A percentile compares a stretch with the other conserved stretches of the same genome.
Conservation (phyloP, 2,329 filamentous ascomycete species). For the Xylariaceae sp. region DNA sequence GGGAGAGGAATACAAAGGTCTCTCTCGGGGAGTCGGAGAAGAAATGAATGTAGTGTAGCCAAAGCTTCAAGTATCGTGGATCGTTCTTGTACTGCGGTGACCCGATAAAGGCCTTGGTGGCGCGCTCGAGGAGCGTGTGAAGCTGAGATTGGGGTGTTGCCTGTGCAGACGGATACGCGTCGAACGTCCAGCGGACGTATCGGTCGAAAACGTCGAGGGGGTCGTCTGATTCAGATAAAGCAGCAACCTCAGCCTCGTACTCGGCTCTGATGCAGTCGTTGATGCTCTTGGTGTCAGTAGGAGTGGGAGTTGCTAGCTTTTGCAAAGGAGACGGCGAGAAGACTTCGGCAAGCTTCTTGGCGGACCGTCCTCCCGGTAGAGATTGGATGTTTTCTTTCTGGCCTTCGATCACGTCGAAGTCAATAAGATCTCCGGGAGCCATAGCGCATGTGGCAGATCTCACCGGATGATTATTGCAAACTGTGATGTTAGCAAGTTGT, state of each 20-base stretch:
- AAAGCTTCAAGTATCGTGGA: slow-evolving; percentile 85
- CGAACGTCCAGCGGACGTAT: slow-evolving; percentile 94
- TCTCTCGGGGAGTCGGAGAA: slow-evolving; percentile 93
- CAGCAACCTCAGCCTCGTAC: slow-evolving; percentile 78
- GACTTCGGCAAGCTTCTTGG: slow-evolving; percentile 78
- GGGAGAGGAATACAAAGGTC: slow-evolving; percentile 84
- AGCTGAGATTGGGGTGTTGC: slow-evolving; percentile 89
- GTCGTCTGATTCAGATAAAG: slow-evolving; percentile 83
- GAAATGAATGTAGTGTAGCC: slow-evolving; percentile 89
- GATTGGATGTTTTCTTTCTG: slow-evolving; percentile 99
- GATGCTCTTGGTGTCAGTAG: slow-evolving; percentile 68
- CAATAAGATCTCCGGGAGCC: slow-evolving; percentile 52
- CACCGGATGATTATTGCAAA: slow-evolving; percentile 11
- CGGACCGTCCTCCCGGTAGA: slow-evolving; percentile 80
- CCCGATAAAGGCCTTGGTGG: slow-evolving; percentile 84
- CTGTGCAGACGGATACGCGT: slow-evolving; percentile 91
- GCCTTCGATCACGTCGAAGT: slow-evolving; percentile 90
- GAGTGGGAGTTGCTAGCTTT: slow-evolving; percentile 58
- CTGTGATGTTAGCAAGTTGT: too few species aligned
- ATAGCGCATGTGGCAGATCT: slow-evolving; percentile 38
- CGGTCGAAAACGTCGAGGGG: slow-evolving; percentile 93
- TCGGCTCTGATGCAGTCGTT: slow-evolving; percentile 77
- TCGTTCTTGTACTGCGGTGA: slow-evolving; percentile 91
- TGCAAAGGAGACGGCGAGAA: slow-evolving; percentile 66
- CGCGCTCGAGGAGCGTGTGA: slow-evolving; percentile 82